Percentiles rank a stretch among this genome's conserved stretches.
phyloP scores from a whole-genome alignment of 768 basidiomycete species.

The Auricularia cornea region DNA sequence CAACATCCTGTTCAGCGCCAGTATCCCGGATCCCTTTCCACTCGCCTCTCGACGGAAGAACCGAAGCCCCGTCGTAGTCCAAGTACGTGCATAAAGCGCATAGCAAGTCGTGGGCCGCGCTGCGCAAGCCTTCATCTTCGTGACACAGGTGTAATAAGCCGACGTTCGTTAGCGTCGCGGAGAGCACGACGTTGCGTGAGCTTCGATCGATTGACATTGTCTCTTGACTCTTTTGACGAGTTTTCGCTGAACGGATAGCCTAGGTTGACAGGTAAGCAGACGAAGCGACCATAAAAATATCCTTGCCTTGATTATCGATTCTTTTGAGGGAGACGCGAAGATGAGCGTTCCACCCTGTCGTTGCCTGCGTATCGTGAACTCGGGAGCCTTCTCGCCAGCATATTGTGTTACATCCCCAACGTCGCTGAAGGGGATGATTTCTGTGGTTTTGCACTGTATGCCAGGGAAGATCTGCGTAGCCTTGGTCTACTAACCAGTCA shows the following conservation, averaged over 20 bases:
- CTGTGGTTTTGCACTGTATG: constrained; percentile 67
- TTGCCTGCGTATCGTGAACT: constrained; percentile 73
- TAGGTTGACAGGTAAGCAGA: constrained; percentile 18
- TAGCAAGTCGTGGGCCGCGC: constrained; percentile 72
- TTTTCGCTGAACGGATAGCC: constrained; percentile 72
- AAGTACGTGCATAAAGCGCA: constrained; percentile 68
- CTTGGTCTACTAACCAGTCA: constrained; percentile 37
- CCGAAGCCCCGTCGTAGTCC: constrained; percentile 65
- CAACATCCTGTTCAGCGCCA: neutral
- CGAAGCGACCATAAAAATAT: neutral
- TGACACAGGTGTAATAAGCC: constrained; percentile 72
- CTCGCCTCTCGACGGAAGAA: constrained; percentile 56
- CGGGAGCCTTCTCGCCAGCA: constrained; percentile 59
- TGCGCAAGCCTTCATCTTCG: constrained; percentile 67
- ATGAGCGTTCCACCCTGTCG: constrained; percentile 65
- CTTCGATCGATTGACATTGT: constrained; percentile 51
- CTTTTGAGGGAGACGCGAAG: constrained; percentile 63
- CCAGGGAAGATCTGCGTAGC: constrained; percentile 62
- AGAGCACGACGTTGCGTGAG: constrained; percentile 74
- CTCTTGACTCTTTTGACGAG: constrained; percentile 43
- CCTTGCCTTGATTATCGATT: constrained; percentile 59
- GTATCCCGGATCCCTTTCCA: neutral
- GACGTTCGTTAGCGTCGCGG: constrained; percentile 79
- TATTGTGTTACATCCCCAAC: constrained; percentile 81
- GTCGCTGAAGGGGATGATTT: constrained; percentile 71